These are phyloP conservation scores for Fusarium sp. DNA, from an alignment of 2,329 filamentous ascomycete genomes.

Conservation along the genomic window DNA sequence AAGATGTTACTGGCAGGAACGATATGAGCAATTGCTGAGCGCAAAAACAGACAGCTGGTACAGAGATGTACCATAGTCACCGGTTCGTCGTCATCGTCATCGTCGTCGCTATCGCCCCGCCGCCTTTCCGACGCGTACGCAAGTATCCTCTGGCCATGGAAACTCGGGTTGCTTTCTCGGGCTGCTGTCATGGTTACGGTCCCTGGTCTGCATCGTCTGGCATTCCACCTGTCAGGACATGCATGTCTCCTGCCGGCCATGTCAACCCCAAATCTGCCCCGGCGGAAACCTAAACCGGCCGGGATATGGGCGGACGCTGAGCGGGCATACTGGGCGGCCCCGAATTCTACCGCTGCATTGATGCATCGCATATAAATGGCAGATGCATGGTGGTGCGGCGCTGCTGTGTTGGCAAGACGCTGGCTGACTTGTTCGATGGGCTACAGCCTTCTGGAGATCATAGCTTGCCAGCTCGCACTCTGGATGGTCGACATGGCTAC, in stretches of 20 bases:
- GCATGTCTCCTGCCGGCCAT: background rate
- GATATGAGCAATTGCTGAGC: background rate
- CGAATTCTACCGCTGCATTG: conserved; percentile 30
- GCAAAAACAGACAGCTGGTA: background rate
- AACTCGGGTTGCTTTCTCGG: background rate
- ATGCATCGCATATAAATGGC: conserved; percentile 14
- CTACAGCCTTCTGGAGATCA: conserved; percentile 12
- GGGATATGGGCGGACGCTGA: conserved; percentile 7
- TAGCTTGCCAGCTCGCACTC: conserved; percentile 9
- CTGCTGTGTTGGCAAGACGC: conserved; percentile 34
- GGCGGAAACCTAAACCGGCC: conserved; percentile 15
- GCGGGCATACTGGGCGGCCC: conserved; percentile 14
- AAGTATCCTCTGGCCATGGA: background rate
- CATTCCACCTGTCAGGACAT: background rate
- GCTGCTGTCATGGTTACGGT: background rate
- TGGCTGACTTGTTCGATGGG: conserved; percentile 31
- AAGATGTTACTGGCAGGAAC: background rate
- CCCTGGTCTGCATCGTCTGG: background rate
- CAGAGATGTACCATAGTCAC: background rate
- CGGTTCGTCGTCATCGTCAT: background rate
- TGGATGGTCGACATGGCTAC: conserved; percentile 5
- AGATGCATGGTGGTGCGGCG: conserved; percentile 22
- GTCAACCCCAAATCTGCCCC: conserved; percentile 14
- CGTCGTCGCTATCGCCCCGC: background rate
- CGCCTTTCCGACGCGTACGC: background rate